Evolutionary conservation across 148 eudicot species (phyloP).

Genomic region (Rhododendron kiyosumense): DNA sequence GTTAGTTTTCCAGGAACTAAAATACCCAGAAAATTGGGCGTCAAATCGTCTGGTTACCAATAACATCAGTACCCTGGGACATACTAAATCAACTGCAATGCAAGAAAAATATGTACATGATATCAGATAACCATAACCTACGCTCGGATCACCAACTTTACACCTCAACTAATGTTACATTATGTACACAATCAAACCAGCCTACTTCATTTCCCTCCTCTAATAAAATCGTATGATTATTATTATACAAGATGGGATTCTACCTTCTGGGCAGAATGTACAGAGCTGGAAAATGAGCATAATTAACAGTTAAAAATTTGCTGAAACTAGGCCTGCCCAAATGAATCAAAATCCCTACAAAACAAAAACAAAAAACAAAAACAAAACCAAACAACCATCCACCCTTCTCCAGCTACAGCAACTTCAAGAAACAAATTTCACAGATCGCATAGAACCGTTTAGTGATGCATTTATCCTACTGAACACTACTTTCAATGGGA

Average conservation of each 20-base stretch:
- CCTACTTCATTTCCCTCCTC: constrained; percentile 1
- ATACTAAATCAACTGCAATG: neutral
- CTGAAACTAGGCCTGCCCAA: constrained; percentile 4
- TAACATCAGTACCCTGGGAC: neutral
- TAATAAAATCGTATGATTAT: neutral
- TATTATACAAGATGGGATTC: constrained; percentile 12
- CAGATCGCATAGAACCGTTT: constrained; percentile 31
- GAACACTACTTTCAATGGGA: constrained; percentile 72
- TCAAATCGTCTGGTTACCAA: neutral
- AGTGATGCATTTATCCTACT: constrained; percentile 71
- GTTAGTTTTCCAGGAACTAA: neutral
- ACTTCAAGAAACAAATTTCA: constrained; percentile 12
- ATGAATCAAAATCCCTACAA: constrained; percentile 9
- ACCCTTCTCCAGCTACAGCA: neutral
- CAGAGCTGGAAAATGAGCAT: constrained; percentile 16
- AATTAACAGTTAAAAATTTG: neutral
- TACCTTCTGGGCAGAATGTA: constrained; percentile 8
- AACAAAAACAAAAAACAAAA: neutral
- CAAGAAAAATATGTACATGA: neutral
- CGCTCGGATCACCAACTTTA: constrained; percentile 9
- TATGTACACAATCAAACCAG: constrained; percentile 12
- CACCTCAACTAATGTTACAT: constrained; percentile 12
- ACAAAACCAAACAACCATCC: neutral
- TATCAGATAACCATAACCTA: neutral
- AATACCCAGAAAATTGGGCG: neutral